Conservation (phyloP, 192 early-diverging fungal species). For the Backusella morwellensis region DNA sequence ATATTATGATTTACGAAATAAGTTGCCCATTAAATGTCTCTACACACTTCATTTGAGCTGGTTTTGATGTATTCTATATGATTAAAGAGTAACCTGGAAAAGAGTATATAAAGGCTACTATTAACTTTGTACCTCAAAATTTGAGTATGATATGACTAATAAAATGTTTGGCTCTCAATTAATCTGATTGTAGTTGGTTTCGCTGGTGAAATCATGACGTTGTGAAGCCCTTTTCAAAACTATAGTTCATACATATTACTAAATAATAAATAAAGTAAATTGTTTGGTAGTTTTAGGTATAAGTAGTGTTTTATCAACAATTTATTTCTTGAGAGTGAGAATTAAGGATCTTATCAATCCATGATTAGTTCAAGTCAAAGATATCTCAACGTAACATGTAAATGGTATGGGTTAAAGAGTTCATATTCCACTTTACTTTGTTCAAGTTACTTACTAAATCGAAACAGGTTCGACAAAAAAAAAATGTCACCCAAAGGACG, state of each 20-base stretch:
- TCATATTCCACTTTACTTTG: background rate
- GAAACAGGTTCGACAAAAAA: background rate
- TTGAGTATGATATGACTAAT: background rate
- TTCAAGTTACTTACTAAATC: background rate
- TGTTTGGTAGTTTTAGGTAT: background rate
- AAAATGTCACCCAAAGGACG: background rate
- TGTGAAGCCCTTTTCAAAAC: no score
- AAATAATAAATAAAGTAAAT: background rate
- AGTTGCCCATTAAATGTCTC: no score
- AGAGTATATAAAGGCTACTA: background rate
- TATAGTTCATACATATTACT: background rate
- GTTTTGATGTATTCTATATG: no score
- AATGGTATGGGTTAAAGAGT: background rate
- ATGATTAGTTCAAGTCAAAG: no score
- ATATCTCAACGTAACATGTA: background rate
- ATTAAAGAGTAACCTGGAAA: no score
- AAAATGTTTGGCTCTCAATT: background rate
- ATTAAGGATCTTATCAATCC: background rate
- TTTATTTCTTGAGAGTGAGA: background rate
- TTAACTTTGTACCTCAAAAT: background rate
- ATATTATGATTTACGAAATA: no score
- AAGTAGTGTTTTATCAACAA: background rate
- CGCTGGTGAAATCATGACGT: no score
- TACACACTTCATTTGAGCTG: no score
- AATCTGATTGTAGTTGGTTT: background rate